Percentiles rank a stretch among this genome's conserved stretches.
Evolutionary conservation across 768 basidiomycete genomes (phyloP).

Genomic region (Kwoniella pini): DNA sequence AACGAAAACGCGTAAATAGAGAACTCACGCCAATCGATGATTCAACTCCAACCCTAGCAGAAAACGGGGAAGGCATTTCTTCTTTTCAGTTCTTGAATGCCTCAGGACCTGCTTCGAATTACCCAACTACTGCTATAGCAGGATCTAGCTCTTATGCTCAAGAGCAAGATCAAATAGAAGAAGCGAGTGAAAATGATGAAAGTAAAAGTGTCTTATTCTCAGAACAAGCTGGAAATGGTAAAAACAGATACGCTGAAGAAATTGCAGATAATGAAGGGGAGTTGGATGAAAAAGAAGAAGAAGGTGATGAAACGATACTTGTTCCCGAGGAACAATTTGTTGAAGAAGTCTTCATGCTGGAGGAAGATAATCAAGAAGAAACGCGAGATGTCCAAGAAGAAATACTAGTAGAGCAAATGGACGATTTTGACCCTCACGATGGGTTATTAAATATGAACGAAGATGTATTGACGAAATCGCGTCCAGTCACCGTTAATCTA

Average conservation of each 20-base stretch:
- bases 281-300: slow-evolving; percentile 4
- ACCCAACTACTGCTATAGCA: slow-evolving; percentile 8
- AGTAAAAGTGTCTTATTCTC: slow-evolving; percentile 21
- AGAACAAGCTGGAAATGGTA: slow-evolving; percentile 12
- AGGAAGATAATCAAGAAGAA: neutral
- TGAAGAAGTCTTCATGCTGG: neutral
- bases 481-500: slow-evolving; percentile 7
- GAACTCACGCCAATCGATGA: slow-evolving; percentile 16
- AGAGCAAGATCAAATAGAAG: neutral
- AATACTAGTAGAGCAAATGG: no score
- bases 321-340: neutral
- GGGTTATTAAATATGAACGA: no score
- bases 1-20: slow-evolving; percentile 10
- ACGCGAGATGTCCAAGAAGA: neutral
- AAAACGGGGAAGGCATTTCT: neutral
- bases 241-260: slow-evolving; percentile 3
- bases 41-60: neutral
- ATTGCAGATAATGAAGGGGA: neutral
- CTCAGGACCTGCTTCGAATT: slow-evolving; percentile 9
- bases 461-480: no score
- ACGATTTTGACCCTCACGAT: slow-evolving; percentile 14
- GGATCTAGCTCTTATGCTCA: slow-evolving; percentile 20
- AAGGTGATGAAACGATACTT: neutral
- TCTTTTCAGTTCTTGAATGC: slow-evolving; percentile 3
- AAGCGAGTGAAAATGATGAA: slow-evolving; percentile 18